Evolutionary conservation across 1,284 basidiomycete genomes (phyloP).

Genomic region (Cryptococcus jaspeensis): DNA sequence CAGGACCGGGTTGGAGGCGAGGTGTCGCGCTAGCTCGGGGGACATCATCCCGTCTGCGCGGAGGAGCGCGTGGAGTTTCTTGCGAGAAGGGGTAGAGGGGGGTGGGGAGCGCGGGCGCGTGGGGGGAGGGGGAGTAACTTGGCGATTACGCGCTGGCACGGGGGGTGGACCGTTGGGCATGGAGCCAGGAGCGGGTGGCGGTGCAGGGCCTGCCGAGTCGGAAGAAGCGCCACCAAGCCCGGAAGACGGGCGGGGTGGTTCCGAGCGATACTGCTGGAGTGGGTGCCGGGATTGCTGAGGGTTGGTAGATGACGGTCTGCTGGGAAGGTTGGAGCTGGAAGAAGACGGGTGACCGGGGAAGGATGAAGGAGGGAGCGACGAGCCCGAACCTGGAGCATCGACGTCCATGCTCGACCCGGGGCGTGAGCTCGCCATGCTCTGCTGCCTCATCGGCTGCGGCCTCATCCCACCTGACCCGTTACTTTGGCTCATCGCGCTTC

Average conservation of each 20-base stretch:
- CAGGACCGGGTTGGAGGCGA: conserved; percentile 41
- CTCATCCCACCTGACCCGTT: background rate
- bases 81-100: conserved; percentile 41
- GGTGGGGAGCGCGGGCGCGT: conserved; percentile 37
- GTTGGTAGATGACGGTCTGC: conserved; percentile 1
- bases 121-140: conserved; percentile 33
- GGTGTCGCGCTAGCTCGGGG: conserved; percentile 37
- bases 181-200: background rate
- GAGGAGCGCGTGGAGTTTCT: conserved; percentile 37
- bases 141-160: conserved; percentile 9
- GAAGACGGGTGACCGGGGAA: conserved; percentile 15
- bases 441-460: no score
- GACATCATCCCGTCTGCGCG: conserved; percentile 43
- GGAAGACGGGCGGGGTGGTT: conserved; percentile 1
- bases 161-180: background rate
- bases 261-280: background rate
- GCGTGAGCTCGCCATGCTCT: no score
- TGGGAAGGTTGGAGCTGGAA: conserved; percentile 7
- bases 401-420: no score
- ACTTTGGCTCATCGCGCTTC: background rate
- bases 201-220: background rate
- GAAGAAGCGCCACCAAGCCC: background rate
- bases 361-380: conserved; percentile 16
- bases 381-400: background rate
- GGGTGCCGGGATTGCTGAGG: background rate